Base-by-base conservation (phyloP, 2,329 filamentous ascomycete species). In the Sordariomycetes sp. region DNA sequence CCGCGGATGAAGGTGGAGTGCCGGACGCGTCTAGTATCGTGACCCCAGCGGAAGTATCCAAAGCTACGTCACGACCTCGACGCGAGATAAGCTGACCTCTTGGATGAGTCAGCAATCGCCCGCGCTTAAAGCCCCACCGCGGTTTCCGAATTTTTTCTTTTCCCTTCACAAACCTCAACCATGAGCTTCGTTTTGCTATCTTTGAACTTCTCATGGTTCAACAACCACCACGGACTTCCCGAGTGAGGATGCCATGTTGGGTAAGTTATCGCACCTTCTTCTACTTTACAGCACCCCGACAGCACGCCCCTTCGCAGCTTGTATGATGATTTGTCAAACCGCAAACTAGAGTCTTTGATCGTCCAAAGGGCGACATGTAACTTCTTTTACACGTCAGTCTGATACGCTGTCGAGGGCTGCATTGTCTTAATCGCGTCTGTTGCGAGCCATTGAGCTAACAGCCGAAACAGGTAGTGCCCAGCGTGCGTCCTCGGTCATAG, bases 291-390 rank as follows among this genome's bases (percentile, higher is more conserved):
- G 32, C n/a, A 56, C 22, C 50, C 57, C 48, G 20, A 12, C 45
- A 13, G 20, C 45, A 12, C 10, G 17, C 45, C 45, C 45, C 39
- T 17, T 45, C 39, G 17, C 39, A 50, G 45, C 60, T 54, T 60
- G 39, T 36, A 53, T 90, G 89, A 92, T 92, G 89, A 91, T 84
- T 90, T 74, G 71, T 76, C 78, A 80, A 85, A 90, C 87, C 86
- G 81, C 85, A 85, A 91, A 91, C 88, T 95, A 95, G 89, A 95
- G 89, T 95, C 89, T 95, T 94, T 94, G 89, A 95, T 84, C 86
- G 76, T 70, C 70, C 71, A 45, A 78, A 83, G 55, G 48, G 39
- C 39, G 39, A 56, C 80, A 86, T 92, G 88, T 91, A 91, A 92
- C 85, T 72, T 82, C 72, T 82, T 84, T 89, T 85, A 82, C 85